Base-by-base conservation (phyloP, 495 filamentous ascomycete species). In the Talaromyces stipitatus region DNA sequence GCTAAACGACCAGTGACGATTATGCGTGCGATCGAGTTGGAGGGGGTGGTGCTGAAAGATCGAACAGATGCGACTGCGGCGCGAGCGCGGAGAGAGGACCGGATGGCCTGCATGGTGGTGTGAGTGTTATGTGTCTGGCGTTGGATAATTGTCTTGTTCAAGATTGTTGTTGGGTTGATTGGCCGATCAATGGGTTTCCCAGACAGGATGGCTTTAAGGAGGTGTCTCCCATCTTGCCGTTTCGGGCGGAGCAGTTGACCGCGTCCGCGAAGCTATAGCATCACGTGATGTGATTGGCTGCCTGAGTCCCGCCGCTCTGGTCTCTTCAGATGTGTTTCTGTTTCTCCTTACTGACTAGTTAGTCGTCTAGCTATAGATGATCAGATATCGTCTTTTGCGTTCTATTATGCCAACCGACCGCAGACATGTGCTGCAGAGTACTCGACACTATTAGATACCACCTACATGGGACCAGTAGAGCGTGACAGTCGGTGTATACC, bases 1-100 rank as follows among this genome's bases (percentile, higher is more conserved):
- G 77, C 89, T 16, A 95, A 83, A 62, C 85, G 84, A 67, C 90
- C 91, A 62, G 91, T 80, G 72, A 96, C 66, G 65, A 80, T 86
- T 74, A 95, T 77, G 56, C 77, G 76, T 51, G 84, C 82, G 56
- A 79, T 55, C 43, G 69, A 62, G 55, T 70, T 65, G 54, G 71
- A 61, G 14, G 73, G 65, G 50, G 80, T 80, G 61, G 72, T 72
- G 72, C 74, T 78, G 72, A 90, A 85, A 67, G 78, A 65, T 66
- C 86, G 86, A 60, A 75, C 69, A 52, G 81, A 56, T 60, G 61
- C 33, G 33, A 59, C 50, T 47, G 68, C 61, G 51, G 67, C 60
- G 63, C 71, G 64, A 4, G 74, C 65, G 47, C 73, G 73, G 54
- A 78, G 58, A 38, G 72, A 20, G 22, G 54, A 55, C 10, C 54